These are phyloP conservation scores for Ramichloridium luteum DNA, from an alignment of 2,329 filamentous ascomycete genomes.

Conservation along the genomic window DNA sequence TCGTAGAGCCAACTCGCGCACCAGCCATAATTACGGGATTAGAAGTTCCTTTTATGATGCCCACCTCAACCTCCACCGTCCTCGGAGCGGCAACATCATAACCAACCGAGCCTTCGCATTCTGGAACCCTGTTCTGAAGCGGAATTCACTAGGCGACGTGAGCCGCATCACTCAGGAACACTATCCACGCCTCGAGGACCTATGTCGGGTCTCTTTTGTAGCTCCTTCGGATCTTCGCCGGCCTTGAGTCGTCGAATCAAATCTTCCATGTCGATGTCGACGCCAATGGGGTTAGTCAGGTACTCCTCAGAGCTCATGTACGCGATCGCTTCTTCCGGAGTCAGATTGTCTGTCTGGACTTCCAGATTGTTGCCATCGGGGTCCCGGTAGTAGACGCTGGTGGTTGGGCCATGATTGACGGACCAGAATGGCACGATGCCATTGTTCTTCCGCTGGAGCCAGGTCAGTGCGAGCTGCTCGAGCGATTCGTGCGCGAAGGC, in stretches of 20 bases:
- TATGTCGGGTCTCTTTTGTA: slow-evolving; percentile 4
- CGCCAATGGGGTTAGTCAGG: slow-evolving; percentile 2
- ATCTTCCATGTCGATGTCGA: slow-evolving; percentile 2
- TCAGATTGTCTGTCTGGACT: slow-evolving; percentile 14
- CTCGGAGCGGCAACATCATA: no score
- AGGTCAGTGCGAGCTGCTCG: slow-evolving; percentile 9
- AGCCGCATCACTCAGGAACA: no score
- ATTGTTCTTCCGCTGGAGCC: slow-evolving; percentile 12
- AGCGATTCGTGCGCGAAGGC: slow-evolving; percentile 14
- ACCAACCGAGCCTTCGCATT: no score
- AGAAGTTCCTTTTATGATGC: no score
- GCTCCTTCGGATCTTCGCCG: slow-evolving; percentile 1
- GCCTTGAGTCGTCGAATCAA: slow-evolving; percentile 3
- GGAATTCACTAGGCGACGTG: no score
- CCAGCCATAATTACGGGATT: no score
- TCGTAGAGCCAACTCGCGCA: no score
- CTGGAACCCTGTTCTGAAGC: no score
- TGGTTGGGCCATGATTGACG: slow-evolving; percentile 15
- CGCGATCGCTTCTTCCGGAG: slow-evolving; percentile 22
- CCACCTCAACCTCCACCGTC: no score
- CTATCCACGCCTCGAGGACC: slow-evolving; percentile 2
- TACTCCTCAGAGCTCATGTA: slow-evolving; percentile 27
- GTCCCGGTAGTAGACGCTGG: slow-evolving; percentile 15
- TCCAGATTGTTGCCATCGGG: slow-evolving; percentile 14
- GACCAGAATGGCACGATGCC: slow-evolving; percentile 14